Base-by-base conservation (phyloP, 208 protist species). In the Tritrichomonas foetus region DNA sequence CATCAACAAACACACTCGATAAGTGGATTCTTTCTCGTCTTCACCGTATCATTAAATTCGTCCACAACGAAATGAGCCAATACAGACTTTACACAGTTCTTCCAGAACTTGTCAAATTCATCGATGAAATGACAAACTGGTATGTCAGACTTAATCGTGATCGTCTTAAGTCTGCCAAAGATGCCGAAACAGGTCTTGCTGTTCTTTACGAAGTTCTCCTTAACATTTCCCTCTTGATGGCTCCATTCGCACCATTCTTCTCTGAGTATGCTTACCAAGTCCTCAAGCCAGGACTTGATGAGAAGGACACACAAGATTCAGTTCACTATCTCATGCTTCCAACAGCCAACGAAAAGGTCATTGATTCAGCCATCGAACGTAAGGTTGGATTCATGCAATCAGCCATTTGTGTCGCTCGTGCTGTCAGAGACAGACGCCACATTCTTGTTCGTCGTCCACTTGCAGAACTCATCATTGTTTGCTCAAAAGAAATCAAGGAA, bases 11-110 rank as follows among this genome's bases (percentile, higher is more conserved):
- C 93, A 96, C 98, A 72, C 99, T 99, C 97, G 98, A 99, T 96
- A 96, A 96, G 93, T 99, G 99, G 99, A 99, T 99, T 94, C 95
- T 99, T 20, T 97, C 98, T 14, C 96, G 95, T 8, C 97, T 97
- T 44, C 95, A 99, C 93, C 96, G 96, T 22, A 96, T 99, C 27
- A 95, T 99, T 66, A 94, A 95, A 64, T 98, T 98, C 95, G 97
- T 99, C n/a, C 96, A 96, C 93, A 44, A 95, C 0, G 95, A 96
- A 93, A 96, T 96, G 95, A 74, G 94, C 44, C 94, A 93, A 33
- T 99, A 99, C 95, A 97, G 97, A 93, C 96, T 99, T 13, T 99
- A 99, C 97, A 99, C 98, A 82, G 98, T 99, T 72, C 97, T 99
- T 22, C 98, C 99, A 16, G 96, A 97, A 66, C 96, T 99, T 25